Percentiles rank a stretch among this genome's conserved stretches.
These are phyloP conservation scores for Scheffersomyces lignicola DNA, from an alignment of 1,139 yeast genomes.

Conservation along the genomic window DNA sequence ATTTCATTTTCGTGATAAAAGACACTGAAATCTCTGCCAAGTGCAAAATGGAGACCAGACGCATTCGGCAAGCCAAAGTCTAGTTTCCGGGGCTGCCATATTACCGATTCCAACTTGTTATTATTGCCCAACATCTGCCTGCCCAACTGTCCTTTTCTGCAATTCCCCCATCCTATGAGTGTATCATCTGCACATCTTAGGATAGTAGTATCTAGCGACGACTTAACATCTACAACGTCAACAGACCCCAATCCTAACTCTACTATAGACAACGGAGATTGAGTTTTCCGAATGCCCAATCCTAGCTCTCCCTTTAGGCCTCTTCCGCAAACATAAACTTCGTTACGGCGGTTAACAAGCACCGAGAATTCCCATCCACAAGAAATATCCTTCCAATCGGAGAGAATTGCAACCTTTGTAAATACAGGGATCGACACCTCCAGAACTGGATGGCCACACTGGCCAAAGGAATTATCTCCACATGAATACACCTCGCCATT, in stretches of 20 bases:
- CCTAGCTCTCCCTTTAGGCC: conserved; percentile 83
- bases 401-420: conserved; percentile 23
- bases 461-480: conserved; percentile 63
- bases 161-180: conserved; percentile 80
- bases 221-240: conserved; percentile 27
- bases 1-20: conserved; percentile 13
- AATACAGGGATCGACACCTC: conserved; percentile 14
- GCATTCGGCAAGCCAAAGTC: conserved; percentile 13
- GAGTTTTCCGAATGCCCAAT: conserved; percentile 32
- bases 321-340: conserved; percentile 54
- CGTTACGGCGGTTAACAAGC: conserved; percentile 40
- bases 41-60: conserved; percentile 16
- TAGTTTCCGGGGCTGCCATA: conserved; percentile 29
- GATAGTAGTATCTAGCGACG: conserved; percentile 61
- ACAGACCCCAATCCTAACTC: background rate
- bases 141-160: conserved; percentile 73
- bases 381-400: conserved; percentile 43
- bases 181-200: conserved; percentile 40
- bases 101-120: conserved; percentile 6
- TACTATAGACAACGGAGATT: conserved; percentile 9
- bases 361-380: conserved; percentile 84
- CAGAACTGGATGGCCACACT: conserved; percentile 40
- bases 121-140: background rate
- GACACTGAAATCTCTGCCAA: conserved; percentile 52
- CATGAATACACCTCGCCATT: conserved; percentile 55